Percentiles rank a stretch among this genome's conserved stretches.
phyloP scores from a whole-genome alignment of 495 filamentous ascomycete genomes.

The Penicilliopsis zonata region DNA sequence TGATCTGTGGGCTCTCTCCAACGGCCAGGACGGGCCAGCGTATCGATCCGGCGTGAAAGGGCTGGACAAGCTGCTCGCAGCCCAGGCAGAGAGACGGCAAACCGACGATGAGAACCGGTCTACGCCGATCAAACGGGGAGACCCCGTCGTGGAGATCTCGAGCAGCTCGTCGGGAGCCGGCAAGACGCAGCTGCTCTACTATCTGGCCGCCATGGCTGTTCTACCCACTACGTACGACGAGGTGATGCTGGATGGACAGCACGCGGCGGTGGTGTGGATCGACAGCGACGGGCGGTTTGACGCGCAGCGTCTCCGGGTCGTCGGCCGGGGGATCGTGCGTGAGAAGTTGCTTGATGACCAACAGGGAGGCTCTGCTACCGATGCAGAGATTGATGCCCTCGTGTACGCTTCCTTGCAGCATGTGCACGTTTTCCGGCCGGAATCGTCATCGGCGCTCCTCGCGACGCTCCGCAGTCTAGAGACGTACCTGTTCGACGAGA shows the following conservation, averaged over 20 bases:
- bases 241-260: constrained; percentile 28
- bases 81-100: too few species aligned
- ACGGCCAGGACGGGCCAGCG: too few species aligned
- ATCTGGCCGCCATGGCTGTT: constrained; percentile 45
- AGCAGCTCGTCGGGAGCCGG: constrained; percentile 43
- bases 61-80: too few species aligned
- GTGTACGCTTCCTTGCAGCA: constrained; percentile 28
- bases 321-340: constrained; percentile 19
- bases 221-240: constrained; percentile 33
- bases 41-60: too few species aligned
- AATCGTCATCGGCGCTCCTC: constrained; percentile 38
- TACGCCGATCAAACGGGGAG: constrained; percentile 18
- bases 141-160: constrained; percentile 44
- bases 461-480: constrained; percentile 37
- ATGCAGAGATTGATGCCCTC: constrained; percentile 13
- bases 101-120: too few species aligned
- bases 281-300: constrained; percentile 62
- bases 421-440: constrained; percentile 44
- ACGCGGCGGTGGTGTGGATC: constrained; percentile 52
- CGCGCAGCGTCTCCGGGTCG: constrained; percentile 37
- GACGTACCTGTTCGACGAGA: constrained; percentile 37
- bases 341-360: constrained; percentile 3
- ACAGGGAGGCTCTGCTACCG: constrained; percentile 1
- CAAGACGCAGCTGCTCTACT: constrained; percentile 59
- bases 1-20: too few species aligned